Evolutionary conservation across 2,329 filamentous ascomycete genomes (phyloP).

Genomic region (Podosphaera leucotricha): DNA sequence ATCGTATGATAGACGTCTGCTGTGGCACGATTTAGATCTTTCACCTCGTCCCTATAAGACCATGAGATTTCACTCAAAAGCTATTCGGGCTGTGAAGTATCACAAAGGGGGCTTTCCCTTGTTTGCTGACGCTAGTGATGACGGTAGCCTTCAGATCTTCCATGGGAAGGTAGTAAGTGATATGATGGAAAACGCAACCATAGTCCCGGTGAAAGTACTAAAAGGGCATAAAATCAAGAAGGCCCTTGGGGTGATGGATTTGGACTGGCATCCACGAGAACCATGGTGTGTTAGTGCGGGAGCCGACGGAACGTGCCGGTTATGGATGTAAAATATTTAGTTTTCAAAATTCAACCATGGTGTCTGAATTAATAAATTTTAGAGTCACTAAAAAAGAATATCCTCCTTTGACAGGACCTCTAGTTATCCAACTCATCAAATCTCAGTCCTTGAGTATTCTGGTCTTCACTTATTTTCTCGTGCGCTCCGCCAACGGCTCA

Average conservation of each 20-base stretch:
- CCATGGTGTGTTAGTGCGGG: slow-evolving; percentile 90
- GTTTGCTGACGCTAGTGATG: slow-evolving; percentile 87
- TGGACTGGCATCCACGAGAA: slow-evolving; percentile 89
- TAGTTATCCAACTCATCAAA: too few species aligned
- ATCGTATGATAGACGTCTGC: slow-evolving; percentile 74
- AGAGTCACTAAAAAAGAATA: too few species aligned
- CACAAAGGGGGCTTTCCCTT: slow-evolving; percentile 60
- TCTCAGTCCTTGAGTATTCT: too few species aligned
- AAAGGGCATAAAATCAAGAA: slow-evolving; percentile 71
- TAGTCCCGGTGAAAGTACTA: slow-evolving; percentile 87
- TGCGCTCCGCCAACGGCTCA: too few species aligned
- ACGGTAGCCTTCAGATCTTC: slow-evolving; percentile 87
- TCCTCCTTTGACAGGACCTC: too few species aligned
- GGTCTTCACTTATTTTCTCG: too few species aligned
- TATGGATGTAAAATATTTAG: slow-evolving; percentile 47
- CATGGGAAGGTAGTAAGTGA: slow-evolving; percentile 90
- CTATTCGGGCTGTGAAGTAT: slow-evolving; percentile 72
- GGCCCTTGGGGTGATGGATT: slow-evolving; percentile 71
- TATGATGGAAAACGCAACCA: slow-evolving; percentile 85
- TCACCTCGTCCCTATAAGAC: slow-evolving; percentile 86
- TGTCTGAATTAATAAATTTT: slow-evolving; percentile 6
- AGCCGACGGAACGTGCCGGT: slow-evolving; percentile 72
- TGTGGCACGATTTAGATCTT: slow-evolving; percentile 95
- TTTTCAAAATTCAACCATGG: slow-evolving; percentile 3
- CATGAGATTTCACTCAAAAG: slow-evolving; percentile 78